Base-by-base conservation (phyloP, 306 rosid species). In the Acacia melanoxylon region DNA sequence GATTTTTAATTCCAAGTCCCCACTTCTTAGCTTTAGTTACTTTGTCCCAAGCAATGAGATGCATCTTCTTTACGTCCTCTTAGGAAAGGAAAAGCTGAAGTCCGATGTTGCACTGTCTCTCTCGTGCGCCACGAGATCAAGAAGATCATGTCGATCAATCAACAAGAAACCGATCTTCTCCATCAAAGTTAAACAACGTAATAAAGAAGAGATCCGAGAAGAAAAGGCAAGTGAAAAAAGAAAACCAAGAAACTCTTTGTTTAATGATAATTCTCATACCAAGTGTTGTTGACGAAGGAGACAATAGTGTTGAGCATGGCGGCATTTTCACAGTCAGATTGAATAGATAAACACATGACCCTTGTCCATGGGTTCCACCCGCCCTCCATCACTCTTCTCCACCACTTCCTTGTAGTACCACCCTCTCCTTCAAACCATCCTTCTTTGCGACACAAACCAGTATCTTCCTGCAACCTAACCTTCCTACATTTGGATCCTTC, bases 361-460 rank as follows among this genome's bases (percentile, higher is more conserved):
- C 15, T 86, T 85, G 5, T 22, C 91, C 16, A 66, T 44, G 3
- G 85, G 75, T 59, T 84, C 93, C 16, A 71, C 4, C 0, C 84
- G n/a, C n/a, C n/a, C n/a, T n/a, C n/a, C n/a, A n/a, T n/a, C n/a
- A n/a, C n/a, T n/a, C n/a, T n/a, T n/a, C 29, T 84, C 87, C 61
- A 48, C 54, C 54, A 48, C 54, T 48, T 48, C 20, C 20, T 48
- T 48, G 48, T 90, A 90, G 33, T 67, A 51, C 81, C 68, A 72
- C 0, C 86, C 91, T 83, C 0, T 86, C 76, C 77, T 61, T 85
- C 51, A 88, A 62, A 1, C 16, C 2, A 24, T 90, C 93, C 72
- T 82, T 48, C 86, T 80, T 89, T 1, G 86, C 91, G 31, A 88
- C 83, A 37, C 27, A 86, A 17, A 86, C 79, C 80, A 85, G 6